These are phyloP conservation scores for Cladosporium austrohemisphaericum DNA, from an alignment of 2,329 filamentous ascomycete genomes.

Conservation along the genomic window DNA sequence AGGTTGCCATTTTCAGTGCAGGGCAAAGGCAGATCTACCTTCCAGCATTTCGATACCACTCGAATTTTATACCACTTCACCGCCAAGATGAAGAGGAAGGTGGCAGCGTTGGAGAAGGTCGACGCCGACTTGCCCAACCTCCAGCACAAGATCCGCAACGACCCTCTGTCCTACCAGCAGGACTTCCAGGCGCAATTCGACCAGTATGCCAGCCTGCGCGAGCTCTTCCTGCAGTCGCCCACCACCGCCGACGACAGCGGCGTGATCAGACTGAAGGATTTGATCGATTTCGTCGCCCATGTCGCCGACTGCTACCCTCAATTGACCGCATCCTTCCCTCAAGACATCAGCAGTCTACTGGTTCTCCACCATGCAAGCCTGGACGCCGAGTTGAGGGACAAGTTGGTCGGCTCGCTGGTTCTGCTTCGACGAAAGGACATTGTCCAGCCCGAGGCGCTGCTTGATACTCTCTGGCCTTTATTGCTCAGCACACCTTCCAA, in stretches of 20 bases:
- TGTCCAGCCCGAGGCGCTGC: slow-evolving; percentile 75
- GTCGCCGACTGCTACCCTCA: slow-evolving; percentile 89
- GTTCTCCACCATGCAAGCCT: slow-evolving; percentile 77
- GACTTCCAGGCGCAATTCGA: slow-evolving; percentile 85
- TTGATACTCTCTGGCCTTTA: slow-evolving; percentile 92
- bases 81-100: slow-evolving; percentile 77
- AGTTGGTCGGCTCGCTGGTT: slow-evolving; percentile 86
- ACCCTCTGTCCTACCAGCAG: slow-evolving; percentile 84
- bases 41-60: neutral
- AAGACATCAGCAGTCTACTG: slow-evolving; percentile 77
- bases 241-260: slow-evolving; percentile 72
- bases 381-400: slow-evolving; percentile 82
- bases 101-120: slow-evolving; percentile 90
- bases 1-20: slow-evolving; percentile 10
- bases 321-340: slow-evolving; percentile 70
- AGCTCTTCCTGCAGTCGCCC: slow-evolving; percentile 85
- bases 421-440: slow-evolving; percentile 87
- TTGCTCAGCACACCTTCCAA: slow-evolving; percentile 91
- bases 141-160: slow-evolving; percentile 85
- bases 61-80: neutral
- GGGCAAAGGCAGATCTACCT: neutral
- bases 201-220: slow-evolving; percentile 85
- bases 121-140: slow-evolving; percentile 87
- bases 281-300: slow-evolving; percentile 91
- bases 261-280: slow-evolving; percentile 78